phyloP scores from a whole-genome alignment of 2,329 filamentous ascomycete genomes.

The Ophioceras dolichostomum region DNA sequence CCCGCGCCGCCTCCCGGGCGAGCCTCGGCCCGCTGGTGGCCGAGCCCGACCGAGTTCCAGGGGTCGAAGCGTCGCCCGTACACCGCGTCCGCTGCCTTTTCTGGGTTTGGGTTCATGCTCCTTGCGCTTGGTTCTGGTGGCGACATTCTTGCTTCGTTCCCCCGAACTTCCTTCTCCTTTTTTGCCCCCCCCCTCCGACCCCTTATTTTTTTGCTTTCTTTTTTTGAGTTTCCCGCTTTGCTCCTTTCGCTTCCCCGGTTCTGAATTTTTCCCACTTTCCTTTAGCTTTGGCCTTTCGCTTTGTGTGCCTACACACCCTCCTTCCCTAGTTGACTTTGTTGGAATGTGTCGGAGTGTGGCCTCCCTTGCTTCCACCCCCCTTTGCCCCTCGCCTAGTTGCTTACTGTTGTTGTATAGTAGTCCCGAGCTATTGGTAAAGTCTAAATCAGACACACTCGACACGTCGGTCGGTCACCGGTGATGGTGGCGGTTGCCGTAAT shows the following conservation, averaged over 20 bases:
- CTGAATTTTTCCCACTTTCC: neutral
- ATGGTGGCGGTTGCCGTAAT: too few relatives aligned
- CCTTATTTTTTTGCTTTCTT: neutral
- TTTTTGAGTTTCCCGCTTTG: neutral
- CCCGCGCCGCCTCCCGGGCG: conserved; percentile 45
- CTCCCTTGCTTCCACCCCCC: neutral
- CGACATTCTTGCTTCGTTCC: conserved; percentile 4
- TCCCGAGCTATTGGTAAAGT: too few relatives aligned
- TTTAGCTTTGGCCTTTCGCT: conserved; percentile 7
- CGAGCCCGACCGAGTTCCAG: conserved; percentile 63
- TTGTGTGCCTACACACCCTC: neutral
- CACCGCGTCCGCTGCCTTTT: conserved; percentile 25
- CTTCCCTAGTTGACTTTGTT: neutral
- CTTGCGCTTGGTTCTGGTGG: conserved; percentile 11
- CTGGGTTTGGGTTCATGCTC: conserved; percentile 2
- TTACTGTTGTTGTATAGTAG: too few relatives aligned
- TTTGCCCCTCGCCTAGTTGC: too few relatives aligned
- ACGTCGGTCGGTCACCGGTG: neutral
- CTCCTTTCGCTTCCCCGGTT: neutral
- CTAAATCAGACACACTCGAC: neutral
- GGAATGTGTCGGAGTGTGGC: neutral
- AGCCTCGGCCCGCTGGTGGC: conserved; percentile 68
- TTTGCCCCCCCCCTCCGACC: neutral
- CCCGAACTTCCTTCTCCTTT: neutral
- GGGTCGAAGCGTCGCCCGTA: conserved; percentile 43